Evolutionary conservation across 176 grass and related monocot species (phyloP).

Genomic region (Oryza glumipatula): DNA sequence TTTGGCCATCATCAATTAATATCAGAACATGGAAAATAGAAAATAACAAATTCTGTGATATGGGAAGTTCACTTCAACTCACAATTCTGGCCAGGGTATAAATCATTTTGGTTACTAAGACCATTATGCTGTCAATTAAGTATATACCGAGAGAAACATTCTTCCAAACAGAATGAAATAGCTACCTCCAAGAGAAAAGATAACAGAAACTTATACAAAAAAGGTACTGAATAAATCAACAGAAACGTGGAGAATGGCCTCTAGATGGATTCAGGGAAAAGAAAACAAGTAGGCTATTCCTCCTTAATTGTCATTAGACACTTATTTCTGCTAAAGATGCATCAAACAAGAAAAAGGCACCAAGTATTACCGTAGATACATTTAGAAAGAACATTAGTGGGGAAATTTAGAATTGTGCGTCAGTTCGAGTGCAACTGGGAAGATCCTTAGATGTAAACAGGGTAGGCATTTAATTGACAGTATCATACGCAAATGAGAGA

Average conservation of each 20-base stretch:
- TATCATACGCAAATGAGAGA: slow-evolving; percentile 31
- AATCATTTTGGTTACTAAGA: background rate
- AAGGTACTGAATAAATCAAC: background rate
- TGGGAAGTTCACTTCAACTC: background rate
- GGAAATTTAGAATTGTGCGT: background rate
- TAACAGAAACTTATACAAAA: slow-evolving; percentile 1
- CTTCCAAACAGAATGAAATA: slow-evolving; percentile 8
- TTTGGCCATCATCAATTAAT: slow-evolving; percentile 29
- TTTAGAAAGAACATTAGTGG: background rate
- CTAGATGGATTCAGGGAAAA: background rate
- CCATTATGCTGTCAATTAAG: background rate
- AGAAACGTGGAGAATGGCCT: background rate
- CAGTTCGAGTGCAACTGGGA: slow-evolving; percentile 4
- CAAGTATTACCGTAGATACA: background rate
- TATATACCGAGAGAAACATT: background rate
- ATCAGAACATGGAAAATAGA: background rate
- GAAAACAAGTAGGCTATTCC: background rate
- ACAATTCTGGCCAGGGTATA: background rate
- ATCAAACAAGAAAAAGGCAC: slow-evolving; percentile 1
- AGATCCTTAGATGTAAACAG: slow-evolving; percentile 10
- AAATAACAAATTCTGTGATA: background rate
- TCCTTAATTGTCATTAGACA: slow-evolving; percentile 1
- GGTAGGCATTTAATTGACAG: background rate
- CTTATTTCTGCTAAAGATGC: slow-evolving; percentile 1
- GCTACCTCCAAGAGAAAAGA: background rate